Evolutionary conservation across 306 rosid species (phyloP).

Genomic region (Dicorynia guianensis): DNA sequence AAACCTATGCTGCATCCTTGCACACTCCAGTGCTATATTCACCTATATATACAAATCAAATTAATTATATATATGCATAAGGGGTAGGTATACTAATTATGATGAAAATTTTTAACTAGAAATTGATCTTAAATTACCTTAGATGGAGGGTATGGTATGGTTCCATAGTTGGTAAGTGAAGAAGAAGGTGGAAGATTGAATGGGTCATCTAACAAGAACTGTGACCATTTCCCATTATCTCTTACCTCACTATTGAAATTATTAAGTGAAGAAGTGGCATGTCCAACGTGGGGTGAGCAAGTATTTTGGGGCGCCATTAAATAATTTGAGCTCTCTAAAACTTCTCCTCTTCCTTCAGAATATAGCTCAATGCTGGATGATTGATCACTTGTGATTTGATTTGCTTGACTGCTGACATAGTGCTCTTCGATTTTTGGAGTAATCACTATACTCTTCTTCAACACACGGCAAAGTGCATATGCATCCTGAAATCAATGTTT

Average conservation of each 20-base stretch:
- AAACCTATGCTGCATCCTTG: slow-evolving; percentile 91
- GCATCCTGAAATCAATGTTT: slow-evolving; percentile 66
- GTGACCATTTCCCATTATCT: slow-evolving; percentile 60
- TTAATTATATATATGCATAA: neutral
- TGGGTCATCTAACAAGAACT: slow-evolving; percentile 58
- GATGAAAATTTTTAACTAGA: neutral
- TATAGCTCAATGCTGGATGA: slow-evolving; percentile 79
- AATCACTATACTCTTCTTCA: slow-evolving; percentile 71
- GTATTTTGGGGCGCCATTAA: slow-evolving; percentile 51
- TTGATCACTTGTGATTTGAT: slow-evolving; percentile 65
- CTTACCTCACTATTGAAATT: slow-evolving; percentile 41
- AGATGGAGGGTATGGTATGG: slow-evolving; percentile 77
- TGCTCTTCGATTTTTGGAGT: slow-evolving; percentile 69
- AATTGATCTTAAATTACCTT: slow-evolving; percentile 54
- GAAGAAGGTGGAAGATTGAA: slow-evolving; percentile 52
- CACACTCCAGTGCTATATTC: slow-evolving; percentile 89
- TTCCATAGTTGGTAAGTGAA: slow-evolving; percentile 58
- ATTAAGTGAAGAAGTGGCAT: slow-evolving; percentile 27
- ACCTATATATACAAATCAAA: slow-evolving; percentile 59
- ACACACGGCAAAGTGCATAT: slow-evolving; percentile 90
- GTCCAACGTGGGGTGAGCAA: slow-evolving; percentile 30
- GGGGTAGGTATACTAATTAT: neutral
- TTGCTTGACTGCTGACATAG: slow-evolving; percentile 52
- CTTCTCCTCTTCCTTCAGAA: slow-evolving; percentile 81
- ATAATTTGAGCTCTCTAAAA: slow-evolving; percentile 68